These are phyloP conservation scores for Dactylonectria macrodidyma DNA, from an alignment of 2,329 filamentous ascomycete species.

Conservation along the genomic window DNA sequence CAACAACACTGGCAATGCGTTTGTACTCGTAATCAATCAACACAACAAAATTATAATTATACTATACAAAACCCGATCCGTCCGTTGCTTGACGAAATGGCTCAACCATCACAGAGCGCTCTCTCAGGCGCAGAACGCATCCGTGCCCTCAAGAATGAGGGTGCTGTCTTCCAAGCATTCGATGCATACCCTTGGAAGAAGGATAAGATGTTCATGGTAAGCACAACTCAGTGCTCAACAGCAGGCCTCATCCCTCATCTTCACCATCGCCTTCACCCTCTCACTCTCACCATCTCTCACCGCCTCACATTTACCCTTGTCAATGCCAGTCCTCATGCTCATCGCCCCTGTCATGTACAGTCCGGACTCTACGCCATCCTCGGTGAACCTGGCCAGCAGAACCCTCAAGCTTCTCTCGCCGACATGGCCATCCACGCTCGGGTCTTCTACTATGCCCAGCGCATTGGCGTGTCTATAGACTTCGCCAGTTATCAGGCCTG, in stretches of 20 bases:
- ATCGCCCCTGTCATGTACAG: slow-evolving; percentile 48
- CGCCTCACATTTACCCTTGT: background rate
- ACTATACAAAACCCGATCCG: background rate
- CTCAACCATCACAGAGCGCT: slow-evolving; percentile 38
- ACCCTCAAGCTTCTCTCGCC: slow-evolving; percentile 64
- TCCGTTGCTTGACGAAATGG: slow-evolving; percentile 22
- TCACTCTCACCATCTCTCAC: background rate
- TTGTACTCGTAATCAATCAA: background rate
- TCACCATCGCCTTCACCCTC: background rate
- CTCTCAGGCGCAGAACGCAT: slow-evolving; percentile 55
- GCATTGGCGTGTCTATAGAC: slow-evolving; percentile 69
- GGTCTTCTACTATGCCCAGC: slow-evolving; percentile 74
- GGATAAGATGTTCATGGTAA: slow-evolving; percentile 77
- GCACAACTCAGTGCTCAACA: background rate
- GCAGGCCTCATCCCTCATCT: background rate
- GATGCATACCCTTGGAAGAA: slow-evolving; percentile 78
- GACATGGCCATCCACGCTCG: slow-evolving; percentile 77
- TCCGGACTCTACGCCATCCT: slow-evolving; percentile 76
- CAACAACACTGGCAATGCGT: background rate
- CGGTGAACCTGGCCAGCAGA: slow-evolving; percentile 62
- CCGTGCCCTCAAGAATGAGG: slow-evolving; percentile 56
- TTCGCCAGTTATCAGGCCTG: slow-evolving; percentile 79
- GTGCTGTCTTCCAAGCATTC: slow-evolving; percentile 71
- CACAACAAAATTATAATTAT: background rate
- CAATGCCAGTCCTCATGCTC: slow-evolving; percentile 12